phyloP scores from a whole-genome alignment of 176 grass and related monocot species.

The Oryza officinalis region DNA sequence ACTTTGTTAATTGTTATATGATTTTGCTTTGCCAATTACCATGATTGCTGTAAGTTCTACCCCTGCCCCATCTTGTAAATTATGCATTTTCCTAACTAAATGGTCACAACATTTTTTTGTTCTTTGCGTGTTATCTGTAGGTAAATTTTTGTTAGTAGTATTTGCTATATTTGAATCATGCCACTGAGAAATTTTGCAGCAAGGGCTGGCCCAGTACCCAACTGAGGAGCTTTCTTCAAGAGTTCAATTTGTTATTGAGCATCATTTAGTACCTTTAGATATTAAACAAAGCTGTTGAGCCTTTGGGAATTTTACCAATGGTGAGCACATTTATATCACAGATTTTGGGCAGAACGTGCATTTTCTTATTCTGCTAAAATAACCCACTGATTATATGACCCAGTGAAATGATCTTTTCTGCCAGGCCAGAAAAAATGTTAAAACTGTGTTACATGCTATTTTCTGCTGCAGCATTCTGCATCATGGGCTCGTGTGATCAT shows the following conservation, averaged over 20 bases:
- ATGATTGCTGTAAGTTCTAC: background rate
- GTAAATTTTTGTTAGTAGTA: background rate
- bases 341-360: background rate
- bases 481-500: background rate
- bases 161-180: background rate
- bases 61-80: background rate
- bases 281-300: background rate
- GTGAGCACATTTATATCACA: background rate
- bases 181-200: background rate
- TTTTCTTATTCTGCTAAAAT: background rate
- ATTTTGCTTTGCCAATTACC: background rate
- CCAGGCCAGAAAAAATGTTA: background rate
- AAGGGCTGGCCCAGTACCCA: background rate
- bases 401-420: background rate
- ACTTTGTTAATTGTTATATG: background rate
- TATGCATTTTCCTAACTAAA: background rate
- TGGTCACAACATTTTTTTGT: background rate
- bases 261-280: background rate
- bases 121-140: background rate
- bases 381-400: background rate
- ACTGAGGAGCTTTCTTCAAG: background rate
- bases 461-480: background rate
- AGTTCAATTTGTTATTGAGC: background rate
- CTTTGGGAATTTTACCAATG: background rate
- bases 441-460: background rate